phyloP scores from a whole-genome alignment of 2,329 filamentous ascomycete species.

The Magnaporthiopsis poae region DNA sequence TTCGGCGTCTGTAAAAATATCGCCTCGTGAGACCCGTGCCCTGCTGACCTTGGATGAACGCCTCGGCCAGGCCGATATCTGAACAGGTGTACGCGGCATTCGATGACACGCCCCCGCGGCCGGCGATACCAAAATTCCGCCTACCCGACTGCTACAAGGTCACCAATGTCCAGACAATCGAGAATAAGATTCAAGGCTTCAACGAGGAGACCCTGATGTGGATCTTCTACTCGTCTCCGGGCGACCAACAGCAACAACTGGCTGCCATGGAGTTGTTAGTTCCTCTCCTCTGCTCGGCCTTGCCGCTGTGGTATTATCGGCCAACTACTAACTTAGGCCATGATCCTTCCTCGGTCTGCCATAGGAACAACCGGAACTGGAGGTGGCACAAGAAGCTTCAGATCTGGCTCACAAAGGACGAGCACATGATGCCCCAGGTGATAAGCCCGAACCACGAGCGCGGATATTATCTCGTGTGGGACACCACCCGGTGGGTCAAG shows the following conservation, averaged over 20 bases:
- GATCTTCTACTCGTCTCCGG: slow-evolving; percentile 59
- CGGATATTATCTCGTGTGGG: slow-evolving; percentile 59
- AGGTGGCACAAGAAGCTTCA: slow-evolving; percentile 59
- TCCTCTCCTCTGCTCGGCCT: background rate
- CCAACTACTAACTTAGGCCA: background rate
- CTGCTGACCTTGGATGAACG: background rate
- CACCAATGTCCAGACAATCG: slow-evolving; percentile 54
- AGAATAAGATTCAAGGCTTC: slow-evolving; percentile 56
- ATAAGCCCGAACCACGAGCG: slow-evolving; percentile 51
- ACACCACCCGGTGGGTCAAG: slow-evolving; percentile 51
- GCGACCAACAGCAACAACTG: slow-evolving; percentile 53
- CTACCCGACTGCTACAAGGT: slow-evolving; percentile 59
- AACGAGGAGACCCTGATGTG: slow-evolving; percentile 61
- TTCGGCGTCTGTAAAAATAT: no score
- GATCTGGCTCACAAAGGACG: slow-evolving; percentile 59
- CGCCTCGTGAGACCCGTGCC: background rate
- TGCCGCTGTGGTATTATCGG: background rate
- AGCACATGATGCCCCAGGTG: slow-evolving; percentile 52
- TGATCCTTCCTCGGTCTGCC: slow-evolving; percentile 8
- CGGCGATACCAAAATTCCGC: slow-evolving; percentile 45
- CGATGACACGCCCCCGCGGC: slow-evolving; percentile 49
- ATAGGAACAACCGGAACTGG: slow-evolving; percentile 54
- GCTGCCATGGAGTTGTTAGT: slow-evolving; percentile 54
- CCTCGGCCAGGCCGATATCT: slow-evolving; percentile 38
- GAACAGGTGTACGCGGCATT: slow-evolving; percentile 53